These are phyloP conservation scores for Mucor saturninus DNA, from an alignment of 371 early-diverging fungal genomes.

Conservation along the genomic window DNA sequence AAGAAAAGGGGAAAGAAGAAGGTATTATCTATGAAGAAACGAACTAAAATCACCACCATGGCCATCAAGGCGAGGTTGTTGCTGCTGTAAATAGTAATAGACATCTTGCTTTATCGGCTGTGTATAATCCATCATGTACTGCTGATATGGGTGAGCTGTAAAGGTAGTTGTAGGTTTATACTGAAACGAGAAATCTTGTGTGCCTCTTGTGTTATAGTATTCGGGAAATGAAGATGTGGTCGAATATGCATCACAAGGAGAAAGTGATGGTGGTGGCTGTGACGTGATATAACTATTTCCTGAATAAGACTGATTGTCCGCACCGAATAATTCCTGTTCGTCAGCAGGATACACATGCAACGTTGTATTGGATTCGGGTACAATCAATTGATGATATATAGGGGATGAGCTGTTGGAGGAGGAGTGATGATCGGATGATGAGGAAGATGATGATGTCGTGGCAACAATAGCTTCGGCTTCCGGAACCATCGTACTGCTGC, in stretches of 20 bases:
- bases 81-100: not conserved
- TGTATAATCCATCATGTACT: not conserved
- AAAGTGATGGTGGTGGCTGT: constrained; percentile 18
- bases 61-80: not conserved
- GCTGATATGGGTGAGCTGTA: not conserved
- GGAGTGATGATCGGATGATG: constrained; percentile 18
- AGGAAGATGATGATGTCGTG: constrained; percentile 8
- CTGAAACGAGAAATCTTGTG: not conserved
- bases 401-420: constrained; percentile 10
- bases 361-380: constrained; percentile 21
- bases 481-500: constrained; percentile 5
- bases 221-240: constrained; percentile 23
- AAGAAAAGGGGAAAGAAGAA: not conserved
- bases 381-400: constrained; percentile 19
- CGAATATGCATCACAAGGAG: constrained; percentile 28
- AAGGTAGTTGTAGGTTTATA: not conserved
- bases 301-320: constrained; percentile 1
- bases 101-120: not conserved
- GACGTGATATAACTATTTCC: constrained; percentile 1
- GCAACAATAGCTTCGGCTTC: constrained; percentile 21
- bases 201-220: not conserved
- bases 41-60: not conserved
- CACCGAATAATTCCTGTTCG: constrained; percentile 4
- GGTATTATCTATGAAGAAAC: constrained; percentile 1
- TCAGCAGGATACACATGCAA: constrained; percentile 28